These are phyloP conservation scores for Corynespora cassiicola DNA, from an alignment of 2,329 filamentous ascomycete genomes.

Conservation along the genomic window DNA sequence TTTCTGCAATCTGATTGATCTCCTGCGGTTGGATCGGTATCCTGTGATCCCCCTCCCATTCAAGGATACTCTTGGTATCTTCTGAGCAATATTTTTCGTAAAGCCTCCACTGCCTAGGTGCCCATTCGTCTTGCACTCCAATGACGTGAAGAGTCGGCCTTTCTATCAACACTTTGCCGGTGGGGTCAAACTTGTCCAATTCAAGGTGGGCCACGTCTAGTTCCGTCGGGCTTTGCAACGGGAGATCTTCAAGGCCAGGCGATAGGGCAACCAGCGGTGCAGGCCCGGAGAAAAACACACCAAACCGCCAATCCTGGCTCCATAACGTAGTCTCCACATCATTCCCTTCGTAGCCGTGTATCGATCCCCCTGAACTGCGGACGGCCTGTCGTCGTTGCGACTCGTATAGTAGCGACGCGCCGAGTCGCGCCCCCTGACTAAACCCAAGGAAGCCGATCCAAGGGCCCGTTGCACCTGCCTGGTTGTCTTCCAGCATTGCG, in stretches of 20 bases:
- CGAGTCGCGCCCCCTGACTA: conserved; percentile 50
- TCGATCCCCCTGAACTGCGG: not conserved
- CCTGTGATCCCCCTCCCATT: conserved; percentile 74
- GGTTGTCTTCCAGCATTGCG: conserved; percentile 45
- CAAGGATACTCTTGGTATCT: conserved; percentile 60
- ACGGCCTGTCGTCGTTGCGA: conserved; percentile 21
- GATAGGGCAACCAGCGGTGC: conserved; percentile 60
- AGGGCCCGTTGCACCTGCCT: conserved; percentile 33
- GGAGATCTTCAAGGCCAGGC: conserved; percentile 32
- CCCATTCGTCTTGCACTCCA: conserved; percentile 62
- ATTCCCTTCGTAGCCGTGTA: conserved; percentile 1
- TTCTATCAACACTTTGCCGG: conserved; percentile 50
- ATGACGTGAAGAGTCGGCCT: conserved; percentile 71
- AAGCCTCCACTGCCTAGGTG: conserved; percentile 62
- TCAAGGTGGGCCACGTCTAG: conserved; percentile 46
- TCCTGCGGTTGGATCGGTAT: conserved; percentile 65
- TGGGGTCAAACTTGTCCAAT: conserved; percentile 28
- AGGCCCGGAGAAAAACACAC: conserved; percentile 65
- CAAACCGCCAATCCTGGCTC: conserved; percentile 58
- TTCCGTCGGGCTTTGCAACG: conserved; percentile 39
- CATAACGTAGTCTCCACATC: conserved; percentile 6
- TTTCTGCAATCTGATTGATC: not conserved
- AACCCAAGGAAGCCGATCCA: conserved; percentile 54
- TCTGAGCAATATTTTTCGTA: conserved; percentile 63
- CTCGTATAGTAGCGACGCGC: conserved; percentile 45